A percentile compares a stretch with the other conserved stretches of the same genome.
Conservation (phyloP, 768 basidiomycete genomes). For the Leccinum subgranulosum region DNA sequence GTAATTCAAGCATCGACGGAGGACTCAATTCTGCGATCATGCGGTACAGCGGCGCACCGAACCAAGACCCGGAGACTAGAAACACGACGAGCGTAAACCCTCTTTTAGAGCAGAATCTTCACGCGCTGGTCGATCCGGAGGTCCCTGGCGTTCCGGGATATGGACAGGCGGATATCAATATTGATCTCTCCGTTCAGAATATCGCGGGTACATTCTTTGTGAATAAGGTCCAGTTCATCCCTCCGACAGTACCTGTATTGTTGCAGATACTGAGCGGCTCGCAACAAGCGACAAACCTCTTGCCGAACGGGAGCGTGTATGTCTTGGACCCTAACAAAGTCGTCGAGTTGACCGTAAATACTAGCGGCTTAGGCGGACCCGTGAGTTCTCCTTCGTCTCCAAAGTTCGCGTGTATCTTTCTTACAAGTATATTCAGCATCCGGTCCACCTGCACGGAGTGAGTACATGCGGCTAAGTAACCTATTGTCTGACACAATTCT, state of each 20-base stretch:
- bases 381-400: slow-evolving; percentile 16
- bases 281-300: slow-evolving; percentile 25
- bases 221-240: slow-evolving; percentile 12
- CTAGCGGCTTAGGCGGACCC: slow-evolving; percentile 9
- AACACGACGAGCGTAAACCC: slow-evolving; percentile 23
- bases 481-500: background rate
- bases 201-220: slow-evolving; percentile 9
- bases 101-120: slow-evolving; percentile 31
- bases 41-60: slow-evolving; percentile 44
- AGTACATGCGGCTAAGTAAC: background rate
- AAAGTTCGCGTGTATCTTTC: background rate
- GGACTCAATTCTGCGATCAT: slow-evolving; percentile 56
- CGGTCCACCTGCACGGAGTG: slow-evolving; percentile 30
- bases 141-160: slow-evolving; percentile 37
- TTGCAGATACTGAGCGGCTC: slow-evolving; percentile 46
- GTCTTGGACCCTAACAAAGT: slow-evolving; percentile 26
- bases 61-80: slow-evolving; percentile 37
- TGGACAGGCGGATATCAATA: slow-evolving; percentile 40
- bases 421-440: slow-evolving; percentile 20
- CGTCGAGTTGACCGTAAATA: slow-evolving; percentile 24
- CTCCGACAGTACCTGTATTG: slow-evolving; percentile 39
- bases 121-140: slow-evolving; percentile 24
- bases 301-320: slow-evolving; percentile 25
- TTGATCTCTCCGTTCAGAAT: slow-evolving; percentile 22
- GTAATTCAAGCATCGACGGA: slow-evolving; percentile 24